A percentile compares a stretch with the other conserved stretches of the same genome.
Evolutionary conservation across 177 flowering plant species (phyloP).

Genomic region (Tripterygium wilfordii): DNA sequence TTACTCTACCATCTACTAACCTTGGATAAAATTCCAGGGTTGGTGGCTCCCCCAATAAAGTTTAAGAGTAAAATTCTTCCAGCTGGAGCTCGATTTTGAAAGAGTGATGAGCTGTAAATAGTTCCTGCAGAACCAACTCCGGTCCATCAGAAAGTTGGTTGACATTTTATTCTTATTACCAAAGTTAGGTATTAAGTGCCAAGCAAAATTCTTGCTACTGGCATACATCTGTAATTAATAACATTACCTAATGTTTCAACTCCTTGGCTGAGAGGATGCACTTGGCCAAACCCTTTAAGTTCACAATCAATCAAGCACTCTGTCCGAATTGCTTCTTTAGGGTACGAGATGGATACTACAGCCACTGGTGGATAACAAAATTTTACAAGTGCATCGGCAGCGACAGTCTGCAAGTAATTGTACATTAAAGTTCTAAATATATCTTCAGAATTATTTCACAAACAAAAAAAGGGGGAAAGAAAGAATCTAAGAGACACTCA

Average conservation of each 20-base stretch:
- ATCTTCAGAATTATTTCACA: not conserved
- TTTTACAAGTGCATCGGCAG: slow-evolving; percentile 81
- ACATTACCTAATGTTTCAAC: slow-evolving; percentile 91
- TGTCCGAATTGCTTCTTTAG: slow-evolving; percentile 67
- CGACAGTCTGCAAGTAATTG: slow-evolving; percentile 46
- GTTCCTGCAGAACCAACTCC: slow-evolving; percentile 54
- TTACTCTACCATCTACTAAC: too few relatives aligned
- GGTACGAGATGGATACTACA: slow-evolving; percentile 82
- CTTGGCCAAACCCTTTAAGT: slow-evolving; percentile 94
- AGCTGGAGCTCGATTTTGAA: slow-evolving; percentile 89
- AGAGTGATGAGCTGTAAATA: slow-evolving; percentile 91
- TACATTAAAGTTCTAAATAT: not conserved
- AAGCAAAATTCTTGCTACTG: too few relatives aligned
- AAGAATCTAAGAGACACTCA: too few relatives aligned
- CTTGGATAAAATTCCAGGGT: slow-evolving; percentile 77
- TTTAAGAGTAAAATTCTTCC: slow-evolving; percentile 84
- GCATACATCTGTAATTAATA: too few relatives aligned
- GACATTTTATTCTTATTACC: too few relatives aligned
- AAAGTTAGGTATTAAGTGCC: too few relatives aligned
- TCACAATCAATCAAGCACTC: slow-evolving; percentile 87
- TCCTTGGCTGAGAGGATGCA: slow-evolving; percentile 97
- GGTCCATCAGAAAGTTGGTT: too few relatives aligned
- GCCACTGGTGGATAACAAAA: slow-evolving; percentile 95
- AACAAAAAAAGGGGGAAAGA: not conserved
- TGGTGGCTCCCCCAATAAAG: slow-evolving; percentile 94